These are phyloP conservation scores for Pseudogymnoascus pannorum DNA, from an alignment of 2,329 filamentous ascomycete genomes.

Conservation along the genomic window DNA sequence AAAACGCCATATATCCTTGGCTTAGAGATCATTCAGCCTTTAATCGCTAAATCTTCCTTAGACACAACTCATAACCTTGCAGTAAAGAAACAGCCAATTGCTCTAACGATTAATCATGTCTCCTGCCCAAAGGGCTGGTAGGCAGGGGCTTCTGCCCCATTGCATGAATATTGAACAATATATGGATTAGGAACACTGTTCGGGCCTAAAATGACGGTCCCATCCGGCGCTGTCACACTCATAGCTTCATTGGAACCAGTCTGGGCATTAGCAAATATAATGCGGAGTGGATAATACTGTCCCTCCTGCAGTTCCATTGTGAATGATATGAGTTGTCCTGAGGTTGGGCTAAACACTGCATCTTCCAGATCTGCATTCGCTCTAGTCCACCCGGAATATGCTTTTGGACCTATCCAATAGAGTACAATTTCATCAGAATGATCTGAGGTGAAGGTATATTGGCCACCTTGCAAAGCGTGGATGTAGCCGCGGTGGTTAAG, in stretches of 20 bases:
- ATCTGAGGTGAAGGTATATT: constrained; percentile 21
- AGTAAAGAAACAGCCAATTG: background rate
- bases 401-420: constrained; percentile 22
- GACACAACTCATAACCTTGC: too few species aligned
- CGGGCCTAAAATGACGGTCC: background rate
- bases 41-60: too few species aligned
- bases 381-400: constrained; percentile 19
- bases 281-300: constrained; percentile 4
- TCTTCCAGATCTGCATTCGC: constrained; percentile 13
- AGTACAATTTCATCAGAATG: constrained; percentile 22
- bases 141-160: background rate
- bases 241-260: background rate
- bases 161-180: constrained; percentile 10
- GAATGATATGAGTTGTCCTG: background rate
- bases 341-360: background rate
- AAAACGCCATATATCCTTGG: too few species aligned
- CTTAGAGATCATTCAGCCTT: too few species aligned
- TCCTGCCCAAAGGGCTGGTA: constrained; percentile 9
- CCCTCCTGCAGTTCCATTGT: background rate
- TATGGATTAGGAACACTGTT: background rate
- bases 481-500: constrained; percentile 20
- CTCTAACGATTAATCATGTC: background rate
- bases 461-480: constrained; percentile 17
- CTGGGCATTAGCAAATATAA: constrained; percentile 3
- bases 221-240: constrained; percentile 3